Evolutionary conservation across 306 rosid species (phyloP), one percentile per base, ranked within the genome.

Genomic region (Crotalaria pallida): DNA sequence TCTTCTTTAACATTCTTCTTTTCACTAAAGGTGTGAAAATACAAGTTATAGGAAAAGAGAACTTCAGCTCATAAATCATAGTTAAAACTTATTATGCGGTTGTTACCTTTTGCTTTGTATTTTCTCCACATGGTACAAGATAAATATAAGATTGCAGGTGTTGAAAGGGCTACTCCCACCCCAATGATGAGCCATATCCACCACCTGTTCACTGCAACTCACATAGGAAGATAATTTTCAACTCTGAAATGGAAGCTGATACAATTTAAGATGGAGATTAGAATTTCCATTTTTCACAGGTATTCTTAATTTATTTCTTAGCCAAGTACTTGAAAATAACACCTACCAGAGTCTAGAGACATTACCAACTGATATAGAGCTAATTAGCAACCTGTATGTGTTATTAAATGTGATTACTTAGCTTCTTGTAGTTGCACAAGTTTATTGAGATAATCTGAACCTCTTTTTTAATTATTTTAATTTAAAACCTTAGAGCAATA

Each of bases 141-240:
- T 34, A 62, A 61, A 19, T 33, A 79, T 49, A 51, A 52, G 4
- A 69, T 16, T 5, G n/a, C 16, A 34, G 36, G 36, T 13, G 27
- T 3, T 67, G 67, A 56, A 12, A 68, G 1, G 10, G 40, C 31
- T 47, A 62, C 56, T 52, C 56, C 75, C 7, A 74, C 38, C 13
- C 49, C 71, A 67, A 10, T 33, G 49, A 61, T n/a, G 23, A 79
- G 44, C 79, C 76, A 67, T 43, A 53, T 18, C 65, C 70, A 66
- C 79, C 74, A 10, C 71, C 5, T 51, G 13, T 5, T 68, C 16
- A 17, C 83, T 66, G 65, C 23, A 38, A 22, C 59, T 48, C 31
- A 23, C 16, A n/a, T n/a, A 26, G 23, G 5, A 33, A 21, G 50
- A 57, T 11, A 23, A 44, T 43, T 41, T 44, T 4, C 23, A 58